phyloP scores from a whole-genome alignment of 331 rosid species.

The Quercus tomentella region DNA sequence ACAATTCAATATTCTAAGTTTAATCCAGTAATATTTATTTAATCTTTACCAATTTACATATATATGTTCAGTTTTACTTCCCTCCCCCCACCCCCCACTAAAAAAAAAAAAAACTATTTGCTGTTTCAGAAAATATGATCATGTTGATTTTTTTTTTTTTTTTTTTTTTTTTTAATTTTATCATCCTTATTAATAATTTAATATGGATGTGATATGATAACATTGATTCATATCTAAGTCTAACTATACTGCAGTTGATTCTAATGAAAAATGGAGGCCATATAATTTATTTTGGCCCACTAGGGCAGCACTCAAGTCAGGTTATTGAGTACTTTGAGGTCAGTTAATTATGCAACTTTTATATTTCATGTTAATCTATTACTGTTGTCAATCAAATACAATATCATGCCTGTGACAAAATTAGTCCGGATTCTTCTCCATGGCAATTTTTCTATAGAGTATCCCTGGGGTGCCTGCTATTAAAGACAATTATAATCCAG shows the following conservation, averaged over 20 bases:
- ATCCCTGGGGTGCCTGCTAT: constrained; percentile 75
- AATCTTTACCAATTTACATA: neutral
- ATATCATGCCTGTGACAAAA: neutral
- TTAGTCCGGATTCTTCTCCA: neutral
- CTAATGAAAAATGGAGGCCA: constrained; percentile 80
- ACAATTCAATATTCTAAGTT: neutral
- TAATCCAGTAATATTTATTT: neutral
- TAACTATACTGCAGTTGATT: constrained; percentile 46
- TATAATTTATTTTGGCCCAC: constrained; percentile 60
- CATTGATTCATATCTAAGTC: neutral
- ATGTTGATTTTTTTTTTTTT: neutral
- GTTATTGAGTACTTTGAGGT: constrained; percentile 86
- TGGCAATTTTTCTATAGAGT: constrained; percentile 21
- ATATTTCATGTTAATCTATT: neutral
- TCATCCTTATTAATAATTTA: neutral
- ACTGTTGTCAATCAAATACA: neutral
- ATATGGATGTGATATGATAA: neutral
- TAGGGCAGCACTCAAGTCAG: constrained; percentile 62
- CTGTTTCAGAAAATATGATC: neutral
- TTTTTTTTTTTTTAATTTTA: too few species aligned
- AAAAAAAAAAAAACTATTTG: neutral
- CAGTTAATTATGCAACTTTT: neutral
- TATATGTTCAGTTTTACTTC: neutral
- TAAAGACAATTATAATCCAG: constrained; percentile 78
- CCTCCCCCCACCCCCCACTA: neutral